Evolutionary conservation across 148 eudicot genomes (phyloP), one percentile per base, ranked within the genome.

Genomic region (Diospyros kaki): DNA sequence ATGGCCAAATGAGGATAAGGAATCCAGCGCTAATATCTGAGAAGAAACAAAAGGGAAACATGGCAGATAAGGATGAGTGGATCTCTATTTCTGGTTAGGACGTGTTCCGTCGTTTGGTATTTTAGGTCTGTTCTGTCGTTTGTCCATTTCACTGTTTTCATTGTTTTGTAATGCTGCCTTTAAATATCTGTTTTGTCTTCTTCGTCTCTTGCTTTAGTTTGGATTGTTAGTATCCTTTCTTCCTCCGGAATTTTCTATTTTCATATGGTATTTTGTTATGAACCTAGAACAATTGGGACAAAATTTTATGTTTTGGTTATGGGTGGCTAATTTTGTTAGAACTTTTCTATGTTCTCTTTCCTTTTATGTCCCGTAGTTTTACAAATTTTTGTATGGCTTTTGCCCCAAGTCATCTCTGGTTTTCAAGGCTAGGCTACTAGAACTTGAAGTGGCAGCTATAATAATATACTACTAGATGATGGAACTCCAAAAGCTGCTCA

Each of bases 1-100:
- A 79, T 83, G 86, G 86, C 86, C 72, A 83, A 83, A 78, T 83
- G 83, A 83, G 78, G 69, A 76, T 73, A 2, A 48, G 76, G 61
- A 53, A 54, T 40, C 56, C 69, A 43, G 71, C 50, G 42, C 69
- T 59, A 41, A 56, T 69, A 39, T 58, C 39, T 17, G n/a, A 17
- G 2, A 63, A 46, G 12, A 12, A 62, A 53, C 42, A 40, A 62
- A 60, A 42, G 10, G 54, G 76, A 40, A 74, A 65, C 48, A 43
- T 45, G 66, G 73, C 77, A 77, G 77, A 69, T 58, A 66, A 73
- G 70, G 43, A 67, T 66, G 73, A 64, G 55, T 48, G 72, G 4
- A 64, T 64, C 70, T 65, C 55, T 53, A 79, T 63, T 80, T 76
- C 66, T 75, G 71, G 28, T 46, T 71, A 66, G 79, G 82, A 69